These are phyloP conservation scores for Ustilago crameri DNA, from an alignment of 1,284 basidiomycete species.

Conservation along the genomic window DNA sequence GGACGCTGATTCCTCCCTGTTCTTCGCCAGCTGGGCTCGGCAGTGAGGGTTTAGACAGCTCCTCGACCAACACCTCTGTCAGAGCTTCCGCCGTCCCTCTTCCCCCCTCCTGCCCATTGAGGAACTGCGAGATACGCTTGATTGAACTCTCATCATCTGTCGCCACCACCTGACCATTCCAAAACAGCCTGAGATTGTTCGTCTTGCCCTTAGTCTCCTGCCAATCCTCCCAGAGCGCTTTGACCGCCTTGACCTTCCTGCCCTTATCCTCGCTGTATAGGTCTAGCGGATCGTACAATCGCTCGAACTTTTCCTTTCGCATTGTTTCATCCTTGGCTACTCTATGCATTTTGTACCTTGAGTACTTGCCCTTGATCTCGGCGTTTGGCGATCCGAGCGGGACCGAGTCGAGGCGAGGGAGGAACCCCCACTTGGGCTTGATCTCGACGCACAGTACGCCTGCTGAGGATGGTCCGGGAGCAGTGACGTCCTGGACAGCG, in stretches of 20 bases:
- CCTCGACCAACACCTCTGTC: not conserved
- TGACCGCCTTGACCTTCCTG: constrained; percentile 28
- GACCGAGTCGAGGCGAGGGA: constrained; percentile 19
- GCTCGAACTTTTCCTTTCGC: constrained; percentile 18
- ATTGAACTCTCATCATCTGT: constrained; percentile 15
- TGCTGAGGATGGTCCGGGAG: not conserved
- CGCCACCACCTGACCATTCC: constrained; percentile 28
- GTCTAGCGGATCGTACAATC: constrained; percentile 45
- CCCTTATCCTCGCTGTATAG: constrained; percentile 23
- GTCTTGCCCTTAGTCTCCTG: constrained; percentile 17
- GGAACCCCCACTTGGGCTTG: constrained; percentile 53
- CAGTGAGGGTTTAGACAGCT: constrained; percentile 12
- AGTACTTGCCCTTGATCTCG: constrained; percentile 39
- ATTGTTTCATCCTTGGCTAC: constrained; percentile 15
- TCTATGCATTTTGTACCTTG: constrained; percentile 42
- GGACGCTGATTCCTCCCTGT: constrained; percentile 60
- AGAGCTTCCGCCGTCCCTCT: constrained; percentile 9
- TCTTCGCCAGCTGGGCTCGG: not conserved
- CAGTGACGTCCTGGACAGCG: constrained; percentile 44
- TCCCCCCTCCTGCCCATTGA: constrained; percentile 3
- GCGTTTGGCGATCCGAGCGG: constrained; percentile 29
- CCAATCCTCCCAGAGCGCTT: constrained; percentile 36
- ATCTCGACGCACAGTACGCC: constrained; percentile 41
- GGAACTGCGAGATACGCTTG: constrained; percentile 1
- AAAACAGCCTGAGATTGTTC: constrained; percentile 45